Base-by-base conservation (phyloP, 768 basidiomycete species). In the Scleroderma citrinum region DNA sequence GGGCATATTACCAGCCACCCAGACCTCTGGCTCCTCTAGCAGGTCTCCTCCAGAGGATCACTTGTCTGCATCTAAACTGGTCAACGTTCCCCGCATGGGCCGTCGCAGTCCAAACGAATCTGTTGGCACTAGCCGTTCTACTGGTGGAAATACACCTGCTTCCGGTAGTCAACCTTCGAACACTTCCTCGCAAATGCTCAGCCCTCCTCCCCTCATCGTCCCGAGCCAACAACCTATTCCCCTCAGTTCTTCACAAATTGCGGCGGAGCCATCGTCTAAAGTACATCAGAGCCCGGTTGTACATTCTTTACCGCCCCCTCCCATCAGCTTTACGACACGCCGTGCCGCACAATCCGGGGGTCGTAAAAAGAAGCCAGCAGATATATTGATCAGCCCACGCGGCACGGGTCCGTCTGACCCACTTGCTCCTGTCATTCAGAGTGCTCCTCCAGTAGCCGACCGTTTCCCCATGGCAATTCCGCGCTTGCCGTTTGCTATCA, bases 311-410 rank as follows among this genome's bases (percentile, higher is more conserved):
- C 80, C 83, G 1, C 78, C 85, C 2, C 84, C 82, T 12, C 80
- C 87, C 24, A 87, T 85, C 61, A 86, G 83, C 65, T 88, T 89
- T 64, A 83, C 85, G 13, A 77, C 80, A 32, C 85, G 87, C 47
- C 80, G 86, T 40, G 82, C 85, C 10, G 78, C 77, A 23, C 81
- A 81, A 49, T 55, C 82, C 12, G 80, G 82, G n/a, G 68, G 61
- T 1, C 74, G 72, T 40, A 80, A 77, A 62, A 85, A 74, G 67
- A 89, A 87, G 64, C 87, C 87, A 0, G 85, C 87, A 2, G 87
- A 89, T 58, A 85, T 88, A 52, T 59, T 87, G 52, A 87, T 90
- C 71, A 84, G 80, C 55, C 85, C 86, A 10, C 72, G 83, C 46
- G 83, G 82, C 52, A 61, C 71, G 5, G 74, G 77, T 26, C 59